phyloP scores from a whole-genome alignment of 352 stramenopile genomes.

The Pythium scleroteichum region DNA sequence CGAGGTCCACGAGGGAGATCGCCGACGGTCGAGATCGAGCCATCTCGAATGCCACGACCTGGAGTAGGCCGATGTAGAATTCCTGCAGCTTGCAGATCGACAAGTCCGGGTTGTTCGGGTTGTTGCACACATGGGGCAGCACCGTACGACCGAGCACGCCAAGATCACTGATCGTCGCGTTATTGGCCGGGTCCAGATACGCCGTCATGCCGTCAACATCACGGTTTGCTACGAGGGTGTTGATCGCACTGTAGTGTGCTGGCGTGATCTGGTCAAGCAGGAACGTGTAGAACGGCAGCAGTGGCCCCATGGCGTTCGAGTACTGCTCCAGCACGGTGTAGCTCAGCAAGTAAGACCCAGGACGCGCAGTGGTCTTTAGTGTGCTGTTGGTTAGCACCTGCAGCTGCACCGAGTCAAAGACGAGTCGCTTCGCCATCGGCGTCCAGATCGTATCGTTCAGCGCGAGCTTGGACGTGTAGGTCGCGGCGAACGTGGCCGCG shows the following conservation, averaged over 20 bases:
- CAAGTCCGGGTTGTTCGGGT: constrained; percentile 19
- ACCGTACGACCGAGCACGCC: constrained; percentile 4
- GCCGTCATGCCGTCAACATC: constrained; percentile 15
- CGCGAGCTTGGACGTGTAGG: neutral
- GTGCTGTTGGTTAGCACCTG: neutral
- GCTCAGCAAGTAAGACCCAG: neutral
- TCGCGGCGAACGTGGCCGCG: constrained; percentile 1
- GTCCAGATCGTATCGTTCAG: constrained; percentile 8
- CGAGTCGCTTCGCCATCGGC: neutral
- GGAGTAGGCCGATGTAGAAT: constrained; percentile 17
- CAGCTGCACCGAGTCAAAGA: constrained; percentile 13
- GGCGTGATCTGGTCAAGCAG: constrained; percentile 20
- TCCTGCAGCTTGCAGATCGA: constrained; percentile 26
- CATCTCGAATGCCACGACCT: constrained; percentile 13
- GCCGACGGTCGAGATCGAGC: neutral
- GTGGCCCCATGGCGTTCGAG: neutral
- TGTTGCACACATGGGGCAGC: constrained; percentile 16
- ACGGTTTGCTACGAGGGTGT: constrained; percentile 11
- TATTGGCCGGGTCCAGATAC: constrained; percentile 12
- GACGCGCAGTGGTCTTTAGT: constrained; percentile 1
- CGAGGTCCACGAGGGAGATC: constrained; percentile 17
- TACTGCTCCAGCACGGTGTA: constrained; percentile 2
- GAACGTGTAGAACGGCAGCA: constrained; percentile 22
- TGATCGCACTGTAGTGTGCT: constrained; percentile 21
- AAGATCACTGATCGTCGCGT: constrained; percentile 18